Evolutionary conservation across 2,329 filamentous ascomycete species (phyloP), one percentile per base, ranked within the genome.

Genomic region (Rutstroemia sp.): DNA sequence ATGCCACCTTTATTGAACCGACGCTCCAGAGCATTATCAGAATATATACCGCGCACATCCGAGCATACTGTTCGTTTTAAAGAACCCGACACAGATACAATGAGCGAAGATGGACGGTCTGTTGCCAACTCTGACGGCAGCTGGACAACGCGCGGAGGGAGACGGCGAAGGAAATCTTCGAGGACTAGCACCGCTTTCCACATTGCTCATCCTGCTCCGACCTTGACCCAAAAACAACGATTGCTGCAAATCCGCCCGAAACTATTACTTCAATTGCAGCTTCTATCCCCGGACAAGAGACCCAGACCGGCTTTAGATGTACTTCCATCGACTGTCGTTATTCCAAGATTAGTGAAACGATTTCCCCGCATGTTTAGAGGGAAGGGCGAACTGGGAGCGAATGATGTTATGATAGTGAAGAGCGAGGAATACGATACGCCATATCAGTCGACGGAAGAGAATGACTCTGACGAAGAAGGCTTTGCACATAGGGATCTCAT

Each of bases 301-400:
- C 85, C 86, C 0, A 77, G 77, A 51, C 88, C 88, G 0, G 79
- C 82, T 4, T 83, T 89, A 61, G 88, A 92, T 63, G 81, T 89
- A n/a, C 78, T 90, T 44, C 86, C 87, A 0, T 82, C 84, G 2
- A 81, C 80, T n/a, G 73, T 86, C 42, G 78, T 82, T 57, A 77
- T 83, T 21, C 79, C 83, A 5, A 76, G 78, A 17, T 71, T 88
- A 23, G 75, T 78, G 2, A 80, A 82, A 65, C 77, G 78, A 6
- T 85, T 85, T 60, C 82, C 85, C 0, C 78, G 80, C 6, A 76
- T 88, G 49, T 85, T 88, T 64, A 77, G 79, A 52, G 78, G 79
- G 21, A 83, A 82, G 64, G 80, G 82, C 47, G 78, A 82, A 54
- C 73, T 92, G 4, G 81, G 84, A 34, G 76, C 81, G 21, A 82